Base-by-base conservation (phyloP, 2,329 filamentous ascomycete genomes). In the Aureobasidium leucospermi region DNA sequence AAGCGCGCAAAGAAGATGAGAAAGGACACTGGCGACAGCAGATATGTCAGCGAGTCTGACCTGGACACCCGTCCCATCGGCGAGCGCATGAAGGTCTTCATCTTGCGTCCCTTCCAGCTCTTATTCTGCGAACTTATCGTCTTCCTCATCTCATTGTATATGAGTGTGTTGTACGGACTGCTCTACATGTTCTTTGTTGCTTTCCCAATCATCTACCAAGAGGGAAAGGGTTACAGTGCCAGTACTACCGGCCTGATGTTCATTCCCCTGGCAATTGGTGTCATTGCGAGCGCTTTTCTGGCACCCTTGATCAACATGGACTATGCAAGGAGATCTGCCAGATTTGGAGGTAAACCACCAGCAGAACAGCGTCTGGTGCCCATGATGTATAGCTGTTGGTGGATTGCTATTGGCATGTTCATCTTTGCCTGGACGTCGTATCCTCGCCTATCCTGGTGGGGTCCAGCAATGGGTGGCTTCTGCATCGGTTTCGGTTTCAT, bases 81-180 rank as follows among this genome's bases (percentile, higher is more conserved):
- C 4, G 86, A 94, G 69, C 82, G 86, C 51, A 75, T 95, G 31
- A 75, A 78, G 23, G 80, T 94, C 65, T 93, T 94, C 79, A 76
- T 96, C 41, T 69, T 94, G 63, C 84, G 90, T 4, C 91, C 90
- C 1, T 89, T 96, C 76, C 89, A 94, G 76, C 83, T 96, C 1
- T 82, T 96, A 36, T 93, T 94, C 72, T 76, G 81, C 62, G 90
- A 96, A 72, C 84, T 88, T 41, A 96, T 96, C 67, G 89, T 96
- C 51, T 83, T 96, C 65, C 83, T 94, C 67, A 87, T 96, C 67
- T 85, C 86, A 0, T 65, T 95, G 1, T 96, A 95, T 78, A 95
- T 94, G 89, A 87, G 84, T 2, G 88, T 94, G 1, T 79, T 93
- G 11, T 90, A 89, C 71, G 86, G 86, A 9, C 75, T 89, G 4